Base-by-base conservation (phyloP, 495 filamentous ascomycete genomes). In the Xylaria intraflava region DNA sequence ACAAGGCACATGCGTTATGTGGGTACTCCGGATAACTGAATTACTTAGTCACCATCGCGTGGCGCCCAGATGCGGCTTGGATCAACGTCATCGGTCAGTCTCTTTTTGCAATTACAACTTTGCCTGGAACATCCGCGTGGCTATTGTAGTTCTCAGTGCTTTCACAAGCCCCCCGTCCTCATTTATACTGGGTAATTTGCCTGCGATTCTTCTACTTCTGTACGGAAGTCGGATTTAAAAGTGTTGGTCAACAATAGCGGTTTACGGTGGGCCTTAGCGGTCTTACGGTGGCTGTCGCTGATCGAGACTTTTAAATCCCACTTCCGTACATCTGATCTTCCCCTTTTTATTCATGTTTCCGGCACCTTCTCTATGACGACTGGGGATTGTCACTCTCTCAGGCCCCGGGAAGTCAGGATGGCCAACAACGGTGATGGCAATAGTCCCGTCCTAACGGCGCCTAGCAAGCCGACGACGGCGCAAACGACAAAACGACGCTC, bases 401-500 rank as follows among this genome's bases (percentile, higher is more conserved):
- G 46, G 44, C 43, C 53, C 23, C 53, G 53, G 27, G 41, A 46
- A 35, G 36, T n/a, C 52, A 42, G 24, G 45, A 46, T 55, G 52
- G 24, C 35, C 16, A 27, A 19, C 26, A 36, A 36, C 36, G 27
- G 27, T 20, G 16, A 36, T 16, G 19, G 8, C 43, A 42, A 48
- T 22, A 33, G 22, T 29, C 22, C 17, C 16, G 8, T 24, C 10
- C 3, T 20, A 11, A 12, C 29, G 27, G 30, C 3, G n/a, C 23
- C 7, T 33, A 30, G 8, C 40, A 14, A 33, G 6, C 14, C 51
- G 33, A 40, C 17, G 5, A 36, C 49, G 17, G 26, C 47, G 1
- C 26, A 17, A 6, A n/a, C 62, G 19, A 39, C 58, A 4, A 61
- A 46, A 8, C 69, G 67, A 24, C 78, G 67, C 49, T 60, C 63